Conservation (phyloP, 768 basidiomycete species). For the Cystofilobasidium ferigula region DNA sequence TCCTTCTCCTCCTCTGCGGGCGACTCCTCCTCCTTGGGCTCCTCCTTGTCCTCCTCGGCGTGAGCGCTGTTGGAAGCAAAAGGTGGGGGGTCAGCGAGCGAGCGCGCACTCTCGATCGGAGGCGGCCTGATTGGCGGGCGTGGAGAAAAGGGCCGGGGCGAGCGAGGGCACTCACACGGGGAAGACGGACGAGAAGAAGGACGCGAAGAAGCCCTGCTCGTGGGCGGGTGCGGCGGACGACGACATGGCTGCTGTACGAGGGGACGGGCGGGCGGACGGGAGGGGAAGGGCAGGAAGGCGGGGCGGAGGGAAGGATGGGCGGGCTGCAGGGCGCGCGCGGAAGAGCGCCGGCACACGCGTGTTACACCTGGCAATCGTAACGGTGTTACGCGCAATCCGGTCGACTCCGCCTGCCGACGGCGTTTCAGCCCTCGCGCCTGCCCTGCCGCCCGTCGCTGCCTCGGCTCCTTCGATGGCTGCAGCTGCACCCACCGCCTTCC, state of each 20-base stretch:
- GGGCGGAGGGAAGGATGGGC: background rate
- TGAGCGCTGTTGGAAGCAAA: conserved; percentile 12
- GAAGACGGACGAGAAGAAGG: conserved; percentile 22
- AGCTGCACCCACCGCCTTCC: too few relatives aligned
- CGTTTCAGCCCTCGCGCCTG: too few relatives aligned
- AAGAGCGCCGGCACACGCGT: background rate
- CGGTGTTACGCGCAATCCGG: too few relatives aligned
- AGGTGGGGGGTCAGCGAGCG: background rate
- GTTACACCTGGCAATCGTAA: too few relatives aligned
- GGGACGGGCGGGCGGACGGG: background rate
- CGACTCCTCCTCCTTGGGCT: conserved; percentile 11
- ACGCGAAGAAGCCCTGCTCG: conserved; percentile 24
- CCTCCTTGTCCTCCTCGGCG: conserved; percentile 25
- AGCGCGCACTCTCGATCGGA: background rate
- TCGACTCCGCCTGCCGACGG: too few relatives aligned
- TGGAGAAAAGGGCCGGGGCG: background rate
- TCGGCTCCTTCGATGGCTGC: background rate
- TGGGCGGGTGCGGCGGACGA: conserved; percentile 7
- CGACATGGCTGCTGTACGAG: conserved; percentile 7
- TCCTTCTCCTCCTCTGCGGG: conserved; percentile 22
- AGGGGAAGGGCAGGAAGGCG: background rate
- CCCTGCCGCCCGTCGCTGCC: background rate
- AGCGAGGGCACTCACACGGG: conserved; percentile 14
- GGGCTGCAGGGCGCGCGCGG: background rate
- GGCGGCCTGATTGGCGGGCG: background rate